Evolutionary conservation across 345 rosid species (phyloP), one percentile per base, ranked within the genome.

Genomic region (Trapa incisa): DNA sequence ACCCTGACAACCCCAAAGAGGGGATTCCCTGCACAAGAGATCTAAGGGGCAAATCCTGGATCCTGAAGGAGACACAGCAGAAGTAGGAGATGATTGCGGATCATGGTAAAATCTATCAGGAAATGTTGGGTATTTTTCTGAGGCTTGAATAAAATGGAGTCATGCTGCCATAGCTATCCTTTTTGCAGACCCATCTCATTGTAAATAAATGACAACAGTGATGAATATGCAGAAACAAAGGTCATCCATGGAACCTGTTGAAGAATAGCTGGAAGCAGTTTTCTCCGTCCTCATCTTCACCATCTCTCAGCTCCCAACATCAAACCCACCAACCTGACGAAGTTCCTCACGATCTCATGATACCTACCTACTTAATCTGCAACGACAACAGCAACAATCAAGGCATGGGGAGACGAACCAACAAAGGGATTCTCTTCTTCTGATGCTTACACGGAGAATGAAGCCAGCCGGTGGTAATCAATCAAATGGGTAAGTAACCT

Each of bases 1-100:
- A 61, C 68, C 74, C 37, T 43, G 65, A 58, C 14, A 47, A 38
- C 68, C 39, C 79, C 83, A 78, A 67, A 60, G 52, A 11, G 86
- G 77, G 71, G 76, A 74, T 70, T 82, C 91, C 38, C 72, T 69
- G 69, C 68, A 69, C 65, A 86, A 74, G 70, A 86, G 87, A 73
- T 92, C 91, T 57, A 74, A 81, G 43, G 85, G 82, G 74, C 86
- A 76, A 69, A 81, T 73, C 62, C 77, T 76, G 1, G 92, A 61
- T 71, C 84, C 87, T 81, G 43, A 17, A 64, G 29, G 29, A 22
- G 29, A 43, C 16, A 47, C 6, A 42, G 42, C 16, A 65, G 4
- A 8, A 9, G 11, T 38, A 29, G 4, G 56, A 50, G 56, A 50
- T 2, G 22, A 50, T 50, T 11, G 16, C 5, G 54, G 12, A 50